Evolutionary conservation across 2,329 filamentous ascomycete genomes (phyloP), one percentile per base, ranked within the genome.

Genomic region (Macrophomina phaseolina): DNA sequence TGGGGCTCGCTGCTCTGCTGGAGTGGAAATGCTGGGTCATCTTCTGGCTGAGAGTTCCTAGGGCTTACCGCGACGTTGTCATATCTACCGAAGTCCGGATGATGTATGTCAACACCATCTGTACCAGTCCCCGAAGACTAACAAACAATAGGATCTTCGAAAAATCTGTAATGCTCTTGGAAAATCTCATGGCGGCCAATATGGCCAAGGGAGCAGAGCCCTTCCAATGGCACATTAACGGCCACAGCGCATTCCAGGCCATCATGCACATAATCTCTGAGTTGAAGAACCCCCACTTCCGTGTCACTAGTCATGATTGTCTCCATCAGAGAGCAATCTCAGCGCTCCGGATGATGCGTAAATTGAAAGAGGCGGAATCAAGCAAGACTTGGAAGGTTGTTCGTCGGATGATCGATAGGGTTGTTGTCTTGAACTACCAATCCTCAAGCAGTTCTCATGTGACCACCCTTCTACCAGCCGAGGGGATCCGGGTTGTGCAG

Each of bases 191-290:
- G 5, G 72, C 73, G 5, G 70, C 74, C 9, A 76, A 78, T 65
- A 71, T 53, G 28, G 49, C 49, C 4, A 53, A 75, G 2, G 74
- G 77, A 34, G 74, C 73, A 7, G 76, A 74, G 58, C 74, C 73
- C 2, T 79, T 78, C 53, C 76, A 76, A 23, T 79, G 77, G 77
- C 77, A 79, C 61, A 77, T 78, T 56, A 73, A 75, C 12, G 60
- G 64, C 28, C 64, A 68, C 48, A 64, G 67, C n/a, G 38, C 68
- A 8, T 68, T 69, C 32, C 67, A 68, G 61, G 66, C 66, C 14
- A 78, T 79, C 45, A 77, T 78, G 74, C 76, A 79, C 55, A 73
- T 78, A 5, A 70, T 79, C 0, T 78, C 76, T 2, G 77, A 79
- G 65, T 69, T 79, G 23, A 73, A 76, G 16, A 76, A 75, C 52